Evolutionary conservation across 495 filamentous ascomycete species (phyloP), one percentile per base, ranked within the genome.

Genomic region (Margaritispora aquatica): DNA sequence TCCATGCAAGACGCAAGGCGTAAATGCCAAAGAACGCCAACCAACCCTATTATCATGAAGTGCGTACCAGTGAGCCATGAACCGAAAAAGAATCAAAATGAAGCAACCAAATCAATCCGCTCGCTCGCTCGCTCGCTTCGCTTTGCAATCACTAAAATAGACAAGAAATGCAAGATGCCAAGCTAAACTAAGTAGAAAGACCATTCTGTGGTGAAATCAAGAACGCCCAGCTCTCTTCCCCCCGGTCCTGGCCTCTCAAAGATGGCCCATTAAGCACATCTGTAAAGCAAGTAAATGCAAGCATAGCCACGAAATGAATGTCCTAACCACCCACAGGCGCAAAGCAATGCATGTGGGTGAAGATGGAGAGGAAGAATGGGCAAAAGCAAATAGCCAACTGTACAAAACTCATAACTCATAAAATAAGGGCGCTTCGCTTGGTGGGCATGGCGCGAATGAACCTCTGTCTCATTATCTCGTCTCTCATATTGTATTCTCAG

Each of bases 111-210:
- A 55, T 47, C 7, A 7, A 7, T n/a, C 44, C 41, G 54, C 54
- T 44, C 36, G 54, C 54, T 47, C 54, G 54, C 54, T 56, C 54
- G 54, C 36, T 56, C 3, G 23, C 23, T 19, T n/a, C 36, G 51
- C 22, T 31, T 20, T 19, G 34, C 2, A 56, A 56, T 4, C 27
- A 3, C 36, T 23, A n/a, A 26, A 55, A 54, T 26, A 15, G 22
- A 21, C 29, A 2, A 22, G 21, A 27, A 13, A 24, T 36, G 31
- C 1, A 55, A 44, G 9, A 34, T 34, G 29, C 13, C 29, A 34
- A 34, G n/a, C n/a, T n/a, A n/a, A n/a, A n/a, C n/a, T n/a, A n/a
- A n/a, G n/a, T n/a, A n/a, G n/a, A n/a, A n/a, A n/a, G n/a, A n/a
- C n/a, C n/a, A n/a, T n/a, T n/a, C n/a, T n/a, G n/a, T n/a, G 13